phyloP scores from a whole-genome alignment of 2,329 filamentous ascomycete species.

The Leptodontidium sp. region DNA sequence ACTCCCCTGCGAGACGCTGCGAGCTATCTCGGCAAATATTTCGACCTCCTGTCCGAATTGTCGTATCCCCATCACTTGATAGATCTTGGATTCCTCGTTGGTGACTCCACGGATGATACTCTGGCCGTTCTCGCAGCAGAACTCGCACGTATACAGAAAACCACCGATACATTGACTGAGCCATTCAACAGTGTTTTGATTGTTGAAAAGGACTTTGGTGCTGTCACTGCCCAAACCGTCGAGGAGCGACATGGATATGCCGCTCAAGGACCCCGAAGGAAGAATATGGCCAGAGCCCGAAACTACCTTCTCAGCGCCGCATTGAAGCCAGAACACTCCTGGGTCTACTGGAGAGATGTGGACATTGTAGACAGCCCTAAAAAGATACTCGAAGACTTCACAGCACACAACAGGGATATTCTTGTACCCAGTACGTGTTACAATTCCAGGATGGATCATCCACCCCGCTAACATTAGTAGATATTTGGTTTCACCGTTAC shows the following conservation, averaged over 20 bases:
- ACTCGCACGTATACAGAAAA: slow-evolving; percentile 85
- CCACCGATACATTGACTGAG: slow-evolving; percentile 71
- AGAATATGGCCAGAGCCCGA: slow-evolving; percentile 86
- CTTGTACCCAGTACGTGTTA: slow-evolving; percentile 85
- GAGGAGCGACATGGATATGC: slow-evolving; percentile 85
- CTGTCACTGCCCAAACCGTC: slow-evolving; percentile 70
- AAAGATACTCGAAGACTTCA: slow-evolving; percentile 92
- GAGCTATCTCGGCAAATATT: slow-evolving; percentile 84
- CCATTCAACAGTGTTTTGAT: slow-evolving; percentile 87
- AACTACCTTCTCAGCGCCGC: slow-evolving; percentile 90
- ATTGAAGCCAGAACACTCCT: slow-evolving; percentile 92
- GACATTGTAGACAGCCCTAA: slow-evolving; percentile 92
- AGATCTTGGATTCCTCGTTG: slow-evolving; percentile 92
- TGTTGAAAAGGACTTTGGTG: slow-evolving; percentile 89
- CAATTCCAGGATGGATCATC: not conserved
- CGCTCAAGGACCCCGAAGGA: slow-evolving; percentile 88
- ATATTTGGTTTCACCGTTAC: slow-evolving; percentile 97
- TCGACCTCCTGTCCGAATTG: slow-evolving; percentile 88
- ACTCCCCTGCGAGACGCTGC: slow-evolving; percentile 93
- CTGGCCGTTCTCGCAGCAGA: slow-evolving; percentile 85
- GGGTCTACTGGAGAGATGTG: slow-evolving; percentile 99
- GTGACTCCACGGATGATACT: slow-evolving; percentile 91
- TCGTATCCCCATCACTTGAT: slow-evolving; percentile 96
- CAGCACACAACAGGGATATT: slow-evolving; percentile 91
- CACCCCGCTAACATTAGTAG: slow-evolving; percentile 56